These are phyloP conservation scores for Pseudogymnoascus sp. DNA, from an alignment of 2,329 filamentous ascomycete species.

Conservation along the genomic window DNA sequence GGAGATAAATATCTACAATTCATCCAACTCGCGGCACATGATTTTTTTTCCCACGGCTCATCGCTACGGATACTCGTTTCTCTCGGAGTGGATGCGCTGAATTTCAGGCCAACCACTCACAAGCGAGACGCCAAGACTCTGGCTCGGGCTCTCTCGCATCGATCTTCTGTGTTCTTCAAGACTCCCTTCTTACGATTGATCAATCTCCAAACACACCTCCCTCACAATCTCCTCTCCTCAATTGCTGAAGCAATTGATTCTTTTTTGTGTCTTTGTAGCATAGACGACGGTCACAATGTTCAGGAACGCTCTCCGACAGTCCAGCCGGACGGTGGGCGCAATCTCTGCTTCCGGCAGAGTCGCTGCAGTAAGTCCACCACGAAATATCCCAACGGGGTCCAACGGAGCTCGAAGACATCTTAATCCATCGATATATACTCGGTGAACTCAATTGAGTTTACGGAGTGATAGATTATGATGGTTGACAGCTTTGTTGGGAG, in stretches of 20 bases:
- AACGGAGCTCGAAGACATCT: slow-evolving; percentile 31
- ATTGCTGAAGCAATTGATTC: slow-evolving; percentile 59
- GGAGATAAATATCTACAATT: not conserved
- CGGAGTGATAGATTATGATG: slow-evolving; percentile 26
- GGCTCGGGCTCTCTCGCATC: slow-evolving; percentile 10
- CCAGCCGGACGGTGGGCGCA: slow-evolving; percentile 88
- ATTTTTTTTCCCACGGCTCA: slow-evolving; percentile 3
- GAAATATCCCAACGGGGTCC: slow-evolving; percentile 30
- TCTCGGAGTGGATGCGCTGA: slow-evolving; percentile 3
- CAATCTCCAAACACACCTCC: slow-evolving; percentile 25
- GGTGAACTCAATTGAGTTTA: slow-evolving; percentile 31
- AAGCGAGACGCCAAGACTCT: slow-evolving; percentile 11
- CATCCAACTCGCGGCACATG: not conserved
- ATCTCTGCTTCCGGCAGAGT: slow-evolving; percentile 87
- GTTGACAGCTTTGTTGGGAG: slow-evolving; percentile 33
- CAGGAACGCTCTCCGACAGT: slow-evolving; percentile 96
- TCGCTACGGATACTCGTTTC: slow-evolving; percentile 7
- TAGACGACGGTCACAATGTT: slow-evolving; percentile 69
- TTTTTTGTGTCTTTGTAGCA: slow-evolving; percentile 42
- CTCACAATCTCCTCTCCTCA: slow-evolving; percentile 52
- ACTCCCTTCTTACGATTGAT: slow-evolving; percentile 11
- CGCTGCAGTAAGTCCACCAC: slow-evolving; percentile 75
- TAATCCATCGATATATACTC: slow-evolving; percentile 30
- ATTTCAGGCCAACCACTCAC: slow-evolving; percentile 10
- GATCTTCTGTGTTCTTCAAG: slow-evolving; percentile 9